Evolutionary conservation across 495 filamentous ascomycete species (phyloP), one percentile per base, ranked within the genome.

Genomic region (Hyaloscypha variabilis): DNA sequence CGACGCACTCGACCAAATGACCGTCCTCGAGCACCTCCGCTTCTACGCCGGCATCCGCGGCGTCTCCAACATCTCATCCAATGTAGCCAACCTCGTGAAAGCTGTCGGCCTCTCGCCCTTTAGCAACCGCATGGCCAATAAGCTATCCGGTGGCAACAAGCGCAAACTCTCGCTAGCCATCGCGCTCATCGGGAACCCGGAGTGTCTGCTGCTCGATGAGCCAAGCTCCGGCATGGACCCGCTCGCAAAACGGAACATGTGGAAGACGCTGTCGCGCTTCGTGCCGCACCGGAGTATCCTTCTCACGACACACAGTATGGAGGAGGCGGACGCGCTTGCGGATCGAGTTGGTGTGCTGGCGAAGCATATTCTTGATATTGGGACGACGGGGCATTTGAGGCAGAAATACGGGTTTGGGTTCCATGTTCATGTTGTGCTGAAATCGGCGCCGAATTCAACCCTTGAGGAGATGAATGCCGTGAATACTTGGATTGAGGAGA

Each of bases 271-370:
- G 6, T 76, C 77, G 13, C 70, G 79, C 1, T 82, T 89, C 36
- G 82, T 79, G 0, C 74, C 77, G 0, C 85, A 87, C 6, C 77
- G 89, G 1, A 82, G 80, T 1, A 80, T 91, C 21, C 75, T 91
- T 0, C 75, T 91, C 11, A 91, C 88, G 23, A 92, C 90, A 14
- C 90, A 92, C 69, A 83, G 78, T 26, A 92, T 92, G 90, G 90
- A 92, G 71, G 90, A 92, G 73, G 90, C 90, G 11, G 87, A 90
- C 58, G 87, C 88, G 5, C 79, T 92, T 17, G 89, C 89, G 1
- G 79, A 82, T 55, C 80, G 87, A 13, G 89, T 86, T 0, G 90
- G 88, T 13, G 90, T 92, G 65, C 73, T 92, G 51, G 86, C 88
- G 8, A 81, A 79, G 65, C 71, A 81, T 2, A 89, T 92, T 86